Conservation (phyloP, 2,329 filamentous ascomycete species). For the Colletotrichum siamense region DNA sequence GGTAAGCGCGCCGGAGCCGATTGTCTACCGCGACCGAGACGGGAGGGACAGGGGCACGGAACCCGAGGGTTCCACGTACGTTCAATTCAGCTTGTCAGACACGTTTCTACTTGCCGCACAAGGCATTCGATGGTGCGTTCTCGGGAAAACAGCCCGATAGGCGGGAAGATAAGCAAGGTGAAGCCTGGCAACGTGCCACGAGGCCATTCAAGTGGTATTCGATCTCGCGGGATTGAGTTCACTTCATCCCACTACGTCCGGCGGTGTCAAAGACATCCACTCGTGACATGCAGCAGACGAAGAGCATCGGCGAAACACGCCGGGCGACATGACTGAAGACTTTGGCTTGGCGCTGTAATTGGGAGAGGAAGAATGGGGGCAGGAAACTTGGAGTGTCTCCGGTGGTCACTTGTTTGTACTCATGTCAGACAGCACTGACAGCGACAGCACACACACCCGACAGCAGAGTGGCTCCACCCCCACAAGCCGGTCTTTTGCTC, state of each 20-base stretch:
- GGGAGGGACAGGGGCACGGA: not conserved
- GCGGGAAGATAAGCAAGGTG: not conserved
- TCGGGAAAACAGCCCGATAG: not conserved
- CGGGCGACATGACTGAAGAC: not conserved
- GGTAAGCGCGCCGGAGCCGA: not conserved
- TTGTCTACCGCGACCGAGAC: not conserved
- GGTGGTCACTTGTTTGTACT: not conserved
- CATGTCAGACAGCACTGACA: not conserved
- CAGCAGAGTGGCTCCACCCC: not conserved
- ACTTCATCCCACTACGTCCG: not conserved
- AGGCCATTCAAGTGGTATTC: not conserved
- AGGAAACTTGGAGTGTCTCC: not conserved
- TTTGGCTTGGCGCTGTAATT: not conserved
- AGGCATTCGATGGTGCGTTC: not conserved
- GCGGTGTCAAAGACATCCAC: not conserved
- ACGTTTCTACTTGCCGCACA: not conserved
- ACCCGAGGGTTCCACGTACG: not conserved
- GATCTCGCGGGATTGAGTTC: not conserved
- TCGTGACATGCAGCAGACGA: not conserved
- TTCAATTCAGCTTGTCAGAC: not conserved
- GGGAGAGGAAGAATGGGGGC: not conserved
- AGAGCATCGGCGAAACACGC: not conserved
- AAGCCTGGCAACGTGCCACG: not conserved
- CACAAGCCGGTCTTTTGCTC: conserved; percentile 6
- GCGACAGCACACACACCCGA: not conserved